Percentiles rank a stretch among this genome's conserved stretches.
These are phyloP conservation scores for Erysimum pusillum DNA, from an alignment of 441 rosid genomes.

Conservation along the genomic window DNA sequence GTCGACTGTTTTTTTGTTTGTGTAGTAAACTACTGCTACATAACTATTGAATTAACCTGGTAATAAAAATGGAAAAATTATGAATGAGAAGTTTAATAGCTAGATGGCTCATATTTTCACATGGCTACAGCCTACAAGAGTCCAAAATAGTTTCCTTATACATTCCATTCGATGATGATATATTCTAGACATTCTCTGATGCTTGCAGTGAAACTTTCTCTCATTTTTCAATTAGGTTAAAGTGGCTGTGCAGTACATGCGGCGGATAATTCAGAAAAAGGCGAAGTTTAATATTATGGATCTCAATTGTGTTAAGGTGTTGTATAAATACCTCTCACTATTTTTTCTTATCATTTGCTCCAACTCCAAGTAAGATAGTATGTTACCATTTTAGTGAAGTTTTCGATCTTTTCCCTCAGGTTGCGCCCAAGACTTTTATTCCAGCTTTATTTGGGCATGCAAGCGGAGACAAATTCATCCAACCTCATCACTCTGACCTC, in stretches of 20 bases:
- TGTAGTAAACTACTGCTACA: slow-evolving; percentile 12
- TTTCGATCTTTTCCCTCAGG: slow-evolving; percentile 57
- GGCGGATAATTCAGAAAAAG: slow-evolving; percentile 84
- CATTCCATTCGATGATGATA: neutral
- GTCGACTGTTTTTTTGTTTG: neutral
- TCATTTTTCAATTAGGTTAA: slow-evolving; percentile 65
- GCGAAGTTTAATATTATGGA: slow-evolving; percentile 96
- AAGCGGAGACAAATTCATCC: slow-evolving; percentile 89
- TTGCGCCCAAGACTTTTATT: slow-evolving; percentile 86
- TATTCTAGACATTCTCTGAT: slow-evolving; percentile 28
- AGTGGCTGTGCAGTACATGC: slow-evolving; percentile 97
- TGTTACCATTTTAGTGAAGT: slow-evolving; percentile 29
- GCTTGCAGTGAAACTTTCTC: slow-evolving; percentile 26
- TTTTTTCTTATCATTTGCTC: neutral
- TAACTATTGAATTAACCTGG: slow-evolving; percentile 1
- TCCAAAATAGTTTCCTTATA: slow-evolving; percentile 4
- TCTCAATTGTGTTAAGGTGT: slow-evolving; percentile 89
- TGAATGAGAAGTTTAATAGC: slow-evolving; percentile 1
- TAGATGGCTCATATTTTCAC: neutral
- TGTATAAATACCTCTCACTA: slow-evolving; percentile 23
- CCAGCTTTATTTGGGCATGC: slow-evolving; percentile 96
- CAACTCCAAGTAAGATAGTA: slow-evolving; percentile 17
- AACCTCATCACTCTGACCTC: slow-evolving; percentile 81
- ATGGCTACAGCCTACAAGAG: slow-evolving; percentile 25
- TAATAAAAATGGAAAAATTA: slow-evolving; percentile 1